Percentiles rank a stretch among this genome's conserved stretches.
Conservation (phyloP, 1,284 basidiomycete species). For the Cryptococcus sp. region DNA sequence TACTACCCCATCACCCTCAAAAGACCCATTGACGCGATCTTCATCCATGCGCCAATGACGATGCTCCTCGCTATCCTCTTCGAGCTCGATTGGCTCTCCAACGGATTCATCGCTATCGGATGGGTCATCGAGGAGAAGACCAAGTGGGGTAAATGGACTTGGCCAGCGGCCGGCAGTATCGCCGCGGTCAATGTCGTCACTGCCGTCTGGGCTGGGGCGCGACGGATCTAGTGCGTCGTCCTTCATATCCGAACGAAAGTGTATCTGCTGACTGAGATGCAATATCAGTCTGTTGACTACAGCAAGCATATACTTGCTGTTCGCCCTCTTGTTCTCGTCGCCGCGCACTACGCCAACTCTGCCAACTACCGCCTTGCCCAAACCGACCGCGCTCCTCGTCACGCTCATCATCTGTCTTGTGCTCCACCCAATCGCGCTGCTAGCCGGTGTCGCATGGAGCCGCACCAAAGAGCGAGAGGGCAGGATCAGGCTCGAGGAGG, state of each 20-base stretch:
- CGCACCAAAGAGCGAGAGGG: constrained; percentile 47
- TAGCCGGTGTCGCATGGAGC: constrained; percentile 42
- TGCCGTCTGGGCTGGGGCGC: constrained; percentile 44
- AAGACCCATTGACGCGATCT: constrained; percentile 57
- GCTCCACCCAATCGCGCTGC: constrained; percentile 48
- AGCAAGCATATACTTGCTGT: constrained; percentile 45
- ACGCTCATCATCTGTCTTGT: constrained; percentile 49
- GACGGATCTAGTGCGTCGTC: constrained; percentile 40
- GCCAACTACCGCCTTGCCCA: constrained; percentile 38
- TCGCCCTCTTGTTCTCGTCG: constrained; percentile 49
- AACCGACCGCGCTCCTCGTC: constrained; percentile 45
- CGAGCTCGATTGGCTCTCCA: constrained; percentile 56
- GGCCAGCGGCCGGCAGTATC: constrained; percentile 46
- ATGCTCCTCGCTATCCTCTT: constrained; percentile 57
- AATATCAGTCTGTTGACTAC: constrained; percentile 41
- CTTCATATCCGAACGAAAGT: not conserved
- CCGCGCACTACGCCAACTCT: constrained; percentile 39
- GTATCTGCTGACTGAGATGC: not conserved
- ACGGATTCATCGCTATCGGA: constrained; percentile 56
- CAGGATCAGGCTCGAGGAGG: constrained; percentile 53
- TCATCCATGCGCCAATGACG: constrained; percentile 58
- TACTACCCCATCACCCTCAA: constrained; percentile 45
- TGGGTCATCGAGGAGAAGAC: constrained; percentile 51
- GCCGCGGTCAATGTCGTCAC: constrained; percentile 42
- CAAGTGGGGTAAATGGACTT: constrained; percentile 39